A percentile compares a stretch with the other conserved stretches of the same genome.
phyloP scores from a whole-genome alignment of 202 grass and related monocot species.

The Hordeum pubiflorum region DNA sequence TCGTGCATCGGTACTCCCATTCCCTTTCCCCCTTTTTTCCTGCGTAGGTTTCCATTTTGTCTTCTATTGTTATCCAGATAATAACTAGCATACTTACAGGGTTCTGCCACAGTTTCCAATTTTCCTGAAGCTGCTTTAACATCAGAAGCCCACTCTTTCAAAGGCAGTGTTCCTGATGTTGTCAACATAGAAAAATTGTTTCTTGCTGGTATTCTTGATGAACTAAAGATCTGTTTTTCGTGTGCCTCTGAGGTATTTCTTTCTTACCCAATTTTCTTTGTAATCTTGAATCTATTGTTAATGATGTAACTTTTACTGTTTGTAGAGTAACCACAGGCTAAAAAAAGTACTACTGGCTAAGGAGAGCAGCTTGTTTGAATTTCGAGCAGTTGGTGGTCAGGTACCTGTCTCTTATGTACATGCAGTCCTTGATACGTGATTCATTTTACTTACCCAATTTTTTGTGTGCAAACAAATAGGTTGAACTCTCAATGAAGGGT shows the following conservation, averaged over 20 bases:
- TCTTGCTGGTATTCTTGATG: slow-evolving; percentile 87
- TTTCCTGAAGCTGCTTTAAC: slow-evolving; percentile 52
- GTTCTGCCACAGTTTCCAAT: slow-evolving; percentile 50
- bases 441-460: slow-evolving; percentile 3
- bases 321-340: slow-evolving; percentile 55
- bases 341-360: slow-evolving; percentile 77
- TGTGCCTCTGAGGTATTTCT: slow-evolving; percentile 75
- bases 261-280: slow-evolving; percentile 22
- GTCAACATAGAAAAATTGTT: slow-evolving; percentile 74
- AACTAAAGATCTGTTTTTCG: slow-evolving; percentile 78
- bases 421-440: slow-evolving; percentile 8
- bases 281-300: slow-evolving; percentile 18
- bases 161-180: slow-evolving; percentile 42
- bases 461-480: slow-evolving; percentile 43
- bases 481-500: slow-evolving; percentile 81
- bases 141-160: slow-evolving; percentile 39
- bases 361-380: slow-evolving; percentile 84
- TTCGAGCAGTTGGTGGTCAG: slow-evolving; percentile 90
- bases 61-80: slow-evolving; percentile 21
- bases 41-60: slow-evolving; percentile 10
- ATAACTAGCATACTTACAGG: slow-evolving; percentile 42
- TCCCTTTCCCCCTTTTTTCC: not conserved
- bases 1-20: slow-evolving; percentile 80
- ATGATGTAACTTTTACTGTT: slow-evolving; percentile 22
- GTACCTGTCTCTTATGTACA: slow-evolving; percentile 34